Evolutionary conservation across 2,329 filamentous ascomycete species (phyloP), one percentile per base, ranked within the genome.

Genomic region (Colletotrichum agaves): DNA sequence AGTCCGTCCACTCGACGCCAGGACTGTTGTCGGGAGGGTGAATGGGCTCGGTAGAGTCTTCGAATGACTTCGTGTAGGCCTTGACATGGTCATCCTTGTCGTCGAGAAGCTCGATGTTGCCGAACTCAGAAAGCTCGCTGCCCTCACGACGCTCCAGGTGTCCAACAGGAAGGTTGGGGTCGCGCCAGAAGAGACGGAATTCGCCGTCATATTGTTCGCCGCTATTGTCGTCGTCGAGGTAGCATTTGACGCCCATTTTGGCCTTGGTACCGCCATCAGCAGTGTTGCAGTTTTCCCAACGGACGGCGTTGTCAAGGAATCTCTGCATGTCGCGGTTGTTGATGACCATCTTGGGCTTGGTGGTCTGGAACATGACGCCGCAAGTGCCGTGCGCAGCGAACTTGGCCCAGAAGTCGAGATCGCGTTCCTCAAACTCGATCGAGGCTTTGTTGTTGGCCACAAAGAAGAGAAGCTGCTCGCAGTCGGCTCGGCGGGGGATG

Each of bases 361-460:
- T 53, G 11, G 61, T 58, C 31, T 37, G 58, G 39, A 64, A 60
- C 39, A 47, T 59, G 47, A 67, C 7, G 21, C 61, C 64, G 49
- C 64, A 67, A 15, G 64, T 49, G 12, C 56, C 61, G 47, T 67
- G 61, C 21, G 61, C 61, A 2, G 64, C 41, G 23, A 67, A 64
- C 33, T 47, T 53, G 17, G 61, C 61, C 61, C 53, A 47, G 31
- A 19, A 53, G 23, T 59, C n/a, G 4, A 57, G 41, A 23, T 64
- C 61, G 12, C 61, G 44, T 15, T 64, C 47, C 46, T 64, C 35
- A 49, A 67, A 67, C 31, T 53, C 41, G 39, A 67, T 39, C 27
- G 23, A 41, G n/a, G 64, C 64, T 11, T 56, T 64, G 47, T 60
- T 64, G 23, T 19, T 21, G 31, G 58, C 23, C 39, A 57, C 41